These are phyloP conservation scores for Tubosaeta sp. DNA, from an alignment of 768 basidiomycete species.

Conservation along the genomic window DNA sequence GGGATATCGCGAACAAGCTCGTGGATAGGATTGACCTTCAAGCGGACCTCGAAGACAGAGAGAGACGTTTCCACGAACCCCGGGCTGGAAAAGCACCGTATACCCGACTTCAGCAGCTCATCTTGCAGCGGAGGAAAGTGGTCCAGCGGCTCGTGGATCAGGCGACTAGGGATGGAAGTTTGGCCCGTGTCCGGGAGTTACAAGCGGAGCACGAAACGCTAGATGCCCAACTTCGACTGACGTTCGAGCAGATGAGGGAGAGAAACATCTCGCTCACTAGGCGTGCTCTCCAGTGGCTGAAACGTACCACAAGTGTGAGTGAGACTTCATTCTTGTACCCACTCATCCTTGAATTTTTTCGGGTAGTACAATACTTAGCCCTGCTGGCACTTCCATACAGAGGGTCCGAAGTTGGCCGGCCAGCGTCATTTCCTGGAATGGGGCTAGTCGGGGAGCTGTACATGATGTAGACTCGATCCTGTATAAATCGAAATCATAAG, in stretches of 20 bases:
- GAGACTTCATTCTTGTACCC: background rate
- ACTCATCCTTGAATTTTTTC: background rate
- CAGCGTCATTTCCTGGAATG: no score
- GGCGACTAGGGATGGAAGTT: background rate
- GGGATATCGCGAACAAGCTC: background rate
- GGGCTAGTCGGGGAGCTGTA: no score
- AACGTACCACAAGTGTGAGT: background rate
- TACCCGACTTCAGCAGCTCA: background rate
- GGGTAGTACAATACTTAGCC: no score
- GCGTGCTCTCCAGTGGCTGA: conserved; percentile 7
- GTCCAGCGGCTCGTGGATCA: background rate
- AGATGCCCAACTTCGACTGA: background rate
- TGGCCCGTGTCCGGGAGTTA: background rate
- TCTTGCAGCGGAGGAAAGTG: background rate
- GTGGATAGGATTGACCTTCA: background rate
- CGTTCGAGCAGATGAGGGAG: conserved; percentile 2
- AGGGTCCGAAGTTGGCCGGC: no score
- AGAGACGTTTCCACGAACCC: background rate
- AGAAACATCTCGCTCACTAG: background rate
- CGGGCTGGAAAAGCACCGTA: background rate
- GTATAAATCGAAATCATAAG: background rate
- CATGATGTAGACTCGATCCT: background rate
- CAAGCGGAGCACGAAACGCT: background rate
- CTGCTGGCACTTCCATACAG: no score
- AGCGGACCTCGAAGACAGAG: conserved; percentile 1